phyloP scores from a whole-genome alignment of 345 rosid genomes.

The Bruguiera parviflora region DNA sequence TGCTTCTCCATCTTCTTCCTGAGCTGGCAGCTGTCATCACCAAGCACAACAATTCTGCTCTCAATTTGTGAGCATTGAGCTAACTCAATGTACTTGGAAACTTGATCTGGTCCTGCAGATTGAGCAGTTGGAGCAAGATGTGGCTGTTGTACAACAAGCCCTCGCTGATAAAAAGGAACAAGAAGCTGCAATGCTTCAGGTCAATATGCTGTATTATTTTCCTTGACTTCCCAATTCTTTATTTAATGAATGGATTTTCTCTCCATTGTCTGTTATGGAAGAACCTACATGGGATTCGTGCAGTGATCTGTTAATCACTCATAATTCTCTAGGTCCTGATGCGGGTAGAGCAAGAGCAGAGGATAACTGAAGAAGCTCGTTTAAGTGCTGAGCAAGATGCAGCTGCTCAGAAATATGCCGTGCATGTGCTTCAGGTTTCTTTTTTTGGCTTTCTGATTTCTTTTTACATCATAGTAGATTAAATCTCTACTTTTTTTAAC shows the following conservation, averaged over 20 bases:
- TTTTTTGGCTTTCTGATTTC: background rate
- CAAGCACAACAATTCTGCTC: background rate
- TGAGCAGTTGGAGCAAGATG: conserved; percentile 73
- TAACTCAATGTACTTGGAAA: conserved; percentile 13
- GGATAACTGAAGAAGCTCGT: conserved; percentile 87
- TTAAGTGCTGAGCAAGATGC: conserved; percentile 72
- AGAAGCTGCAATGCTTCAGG: conserved; percentile 87
- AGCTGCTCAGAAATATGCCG: conserved; percentile 61
- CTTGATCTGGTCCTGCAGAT: conserved; percentile 41
- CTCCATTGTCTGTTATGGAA: background rate
- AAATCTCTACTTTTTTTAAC: background rate
- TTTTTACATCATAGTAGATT: conserved; percentile 1
- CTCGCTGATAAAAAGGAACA: conserved; percentile 83
- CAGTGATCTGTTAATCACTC: conserved; percentile 7
- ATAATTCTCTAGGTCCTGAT: conserved; percentile 54
- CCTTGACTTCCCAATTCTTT: background rate
- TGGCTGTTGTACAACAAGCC: conserved; percentile 46
- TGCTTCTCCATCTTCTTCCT: conserved; percentile 10
- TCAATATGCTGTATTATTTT: background rate
- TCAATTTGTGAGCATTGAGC: conserved; percentile 17
- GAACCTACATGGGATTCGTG: conserved; percentile 2
- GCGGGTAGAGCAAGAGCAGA: conserved; percentile 87
- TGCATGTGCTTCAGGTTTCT: conserved; percentile 63
- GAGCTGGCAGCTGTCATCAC: conserved; percentile 3
- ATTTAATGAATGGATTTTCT: background rate